These are phyloP conservation scores for Nigrograna mackinnonii DNA, from an alignment of 2,329 filamentous ascomycete genomes.

Conservation along the genomic window DNA sequence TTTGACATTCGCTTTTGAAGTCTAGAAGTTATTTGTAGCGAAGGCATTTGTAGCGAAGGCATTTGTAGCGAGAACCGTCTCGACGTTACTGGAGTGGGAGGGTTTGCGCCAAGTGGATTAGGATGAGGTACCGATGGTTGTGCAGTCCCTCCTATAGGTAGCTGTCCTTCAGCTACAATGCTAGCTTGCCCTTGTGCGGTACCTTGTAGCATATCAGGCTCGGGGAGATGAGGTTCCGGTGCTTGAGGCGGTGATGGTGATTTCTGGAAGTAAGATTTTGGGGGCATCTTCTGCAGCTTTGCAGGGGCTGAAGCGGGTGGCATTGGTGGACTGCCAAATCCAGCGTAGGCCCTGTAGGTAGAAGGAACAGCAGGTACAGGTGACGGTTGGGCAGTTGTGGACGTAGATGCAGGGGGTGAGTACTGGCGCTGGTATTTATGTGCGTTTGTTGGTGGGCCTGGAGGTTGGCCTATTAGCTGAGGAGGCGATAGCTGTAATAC, in stretches of 20 bases:
- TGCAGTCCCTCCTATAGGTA: no score
- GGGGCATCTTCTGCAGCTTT: slow-evolving; percentile 2
- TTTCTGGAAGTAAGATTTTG: not conserved
- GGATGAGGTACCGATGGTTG: no score
- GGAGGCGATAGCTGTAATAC: not conserved
- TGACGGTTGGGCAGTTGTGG: slow-evolving; percentile 7
- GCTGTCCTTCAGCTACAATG: no score
- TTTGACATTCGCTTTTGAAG: no score
- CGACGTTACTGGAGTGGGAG: no score
- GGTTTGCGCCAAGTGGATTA: no score
- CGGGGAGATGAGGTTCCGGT: not conserved
- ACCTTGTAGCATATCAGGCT: not conserved
- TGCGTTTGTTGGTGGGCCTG: not conserved
- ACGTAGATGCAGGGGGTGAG: slow-evolving; percentile 7
- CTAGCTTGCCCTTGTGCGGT: no score
- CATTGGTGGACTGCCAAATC: slow-evolving; percentile 11
- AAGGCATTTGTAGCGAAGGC: no score
- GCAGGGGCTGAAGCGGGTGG: slow-evolving; percentile 4
- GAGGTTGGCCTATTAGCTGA: not conserved
- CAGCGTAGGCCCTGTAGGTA: slow-evolving; percentile 25
- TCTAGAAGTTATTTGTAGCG: no score
- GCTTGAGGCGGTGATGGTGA: not conserved
- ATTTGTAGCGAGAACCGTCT: no score
- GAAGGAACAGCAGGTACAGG: slow-evolving; percentile 12
- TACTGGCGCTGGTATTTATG: slow-evolving; percentile 13